Evolutionary conservation across 345 rosid genomes (phyloP), one percentile per base, ranked within the genome.

Genomic region (Brassica rapa): DNA sequence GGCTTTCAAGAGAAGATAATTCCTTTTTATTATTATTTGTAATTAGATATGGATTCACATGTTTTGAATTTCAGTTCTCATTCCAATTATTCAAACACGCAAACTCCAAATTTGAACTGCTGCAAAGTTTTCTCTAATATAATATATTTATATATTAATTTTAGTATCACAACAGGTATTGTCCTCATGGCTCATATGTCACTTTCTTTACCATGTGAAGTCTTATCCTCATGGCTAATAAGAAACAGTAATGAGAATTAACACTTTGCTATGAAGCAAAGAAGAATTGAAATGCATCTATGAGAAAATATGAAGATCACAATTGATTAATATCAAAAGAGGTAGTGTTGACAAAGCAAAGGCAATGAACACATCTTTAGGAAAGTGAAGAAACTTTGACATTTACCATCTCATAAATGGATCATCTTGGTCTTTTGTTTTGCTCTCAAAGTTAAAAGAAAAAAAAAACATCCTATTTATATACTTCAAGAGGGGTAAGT

Each of bases 391-490:
- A 74, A 46, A 80, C 59, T 62, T 80, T 75, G 75, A 70, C 76
- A 80, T 80, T 49, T 70, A 57, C 73, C 80, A 75, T 75, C 76
- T 57, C 76, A 63, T 37, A 49, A 70, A 69, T 63, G 79, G 82
- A 2, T 37, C 30, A 68, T 68, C 83, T 80, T 75, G 71, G 76
- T 68, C 49, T 74, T 63, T 21, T 29, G 53, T n/a, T 53, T 57
- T 80, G 59, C 59, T 75, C 83, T 80, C 69, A 71, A 80, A 62
- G 59, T 65, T 9, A 71, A 21, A 3, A 41, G 9, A 43, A 11
- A 5, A 30, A 30, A 3, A 41, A 46, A 2, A 37, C 49, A 37
- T 63, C 62, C 83, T 66, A 70, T 1, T 73, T 49, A 80, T 80
- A 8, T 74, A 80, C 82, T 74, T 59, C 53, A 24, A 68, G 70